phyloP scores from a whole-genome alignment of 2,329 filamentous ascomycete species.

The Cryphonectria radicalis region DNA sequence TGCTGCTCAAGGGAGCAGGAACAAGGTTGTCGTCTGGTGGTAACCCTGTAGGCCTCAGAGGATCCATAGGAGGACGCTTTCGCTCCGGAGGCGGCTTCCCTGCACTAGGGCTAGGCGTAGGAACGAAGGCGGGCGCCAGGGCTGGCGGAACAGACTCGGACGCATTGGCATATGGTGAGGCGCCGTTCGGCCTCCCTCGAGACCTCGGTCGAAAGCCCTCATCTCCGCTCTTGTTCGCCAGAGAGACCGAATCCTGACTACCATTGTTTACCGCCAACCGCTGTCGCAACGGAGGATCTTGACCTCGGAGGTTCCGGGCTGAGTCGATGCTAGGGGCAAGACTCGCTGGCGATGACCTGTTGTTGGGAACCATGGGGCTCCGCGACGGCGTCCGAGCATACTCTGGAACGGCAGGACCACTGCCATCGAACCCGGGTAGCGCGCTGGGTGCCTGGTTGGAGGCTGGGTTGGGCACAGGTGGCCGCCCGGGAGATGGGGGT shows the following conservation, averaged over 20 bases:
- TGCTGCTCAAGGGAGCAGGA: constrained; percentile 61
- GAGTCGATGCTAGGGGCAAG: constrained; percentile 56
- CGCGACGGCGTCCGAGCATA: constrained; percentile 37
- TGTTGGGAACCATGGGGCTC: constrained; percentile 37
- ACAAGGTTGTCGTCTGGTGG: constrained; percentile 57
- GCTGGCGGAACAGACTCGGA: constrained; percentile 34
- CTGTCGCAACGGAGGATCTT: constrained; percentile 46
- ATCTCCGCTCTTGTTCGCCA: constrained; percentile 58
- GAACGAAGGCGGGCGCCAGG: constrained; percentile 30
- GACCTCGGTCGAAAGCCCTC: constrained; percentile 54
- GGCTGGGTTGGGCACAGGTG: constrained; percentile 31
- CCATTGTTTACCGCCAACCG: constrained; percentile 56
- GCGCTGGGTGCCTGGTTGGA: constrained; percentile 19
- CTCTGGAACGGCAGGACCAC: constrained; percentile 25
- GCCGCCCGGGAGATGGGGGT: constrained; percentile 32
- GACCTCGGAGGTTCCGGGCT: constrained; percentile 45
- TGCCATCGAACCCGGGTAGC: constrained; percentile 39
- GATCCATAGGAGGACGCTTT: constrained; percentile 69
- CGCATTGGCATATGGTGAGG: constrained; percentile 33
- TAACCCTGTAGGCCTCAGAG: constrained; percentile 52
- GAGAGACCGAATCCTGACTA: constrained; percentile 62
- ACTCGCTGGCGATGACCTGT: constrained; percentile 48
- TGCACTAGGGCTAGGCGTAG: constrained; percentile 19
- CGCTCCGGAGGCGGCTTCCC: constrained; percentile 62
- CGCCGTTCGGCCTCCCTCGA: constrained; percentile 47